These are phyloP conservation scores for Gracilaria domingensis DNA, from an alignment of 23 red algal species.

Conservation along the genomic window DNA sequence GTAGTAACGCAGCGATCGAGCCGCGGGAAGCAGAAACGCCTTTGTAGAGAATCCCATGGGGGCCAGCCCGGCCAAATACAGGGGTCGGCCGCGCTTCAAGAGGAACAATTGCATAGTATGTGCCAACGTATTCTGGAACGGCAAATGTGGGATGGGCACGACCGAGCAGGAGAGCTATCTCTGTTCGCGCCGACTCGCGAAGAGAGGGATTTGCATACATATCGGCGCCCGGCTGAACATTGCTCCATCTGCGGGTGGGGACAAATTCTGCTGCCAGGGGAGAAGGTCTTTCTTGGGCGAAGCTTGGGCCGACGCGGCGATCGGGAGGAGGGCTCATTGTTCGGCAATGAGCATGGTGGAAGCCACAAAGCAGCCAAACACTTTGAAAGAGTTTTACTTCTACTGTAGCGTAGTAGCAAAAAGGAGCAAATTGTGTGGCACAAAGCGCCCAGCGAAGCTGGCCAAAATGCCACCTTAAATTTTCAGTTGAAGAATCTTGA, in stretches of 20 bases:
- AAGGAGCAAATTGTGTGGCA: neutral
- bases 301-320: slow-evolving; percentile 34
- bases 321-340: slow-evolving; percentile 26
- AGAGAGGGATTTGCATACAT: slow-evolving; percentile 69
- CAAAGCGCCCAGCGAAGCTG: neutral
- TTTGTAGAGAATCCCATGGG: slow-evolving; percentile 69
- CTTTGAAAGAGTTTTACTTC: neutral
- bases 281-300: slow-evolving; percentile 30
- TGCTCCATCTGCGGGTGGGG: slow-evolving; percentile 30
- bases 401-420: slow-evolving; percentile 27
- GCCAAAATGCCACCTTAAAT: slow-evolving; percentile 9
- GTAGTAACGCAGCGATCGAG: slow-evolving; percentile 44
- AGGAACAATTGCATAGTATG: slow-evolving; percentile 67
- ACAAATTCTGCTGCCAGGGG: slow-evolving; percentile 34
- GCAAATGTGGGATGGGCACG: slow-evolving; percentile 40
- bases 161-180: slow-evolving; percentile 57
- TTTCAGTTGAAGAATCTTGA: too few species aligned
- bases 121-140: slow-evolving; percentile 62
- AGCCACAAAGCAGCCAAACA: neutral
- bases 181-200: slow-evolving; percentile 70
- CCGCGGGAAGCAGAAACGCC: slow-evolving; percentile 69
- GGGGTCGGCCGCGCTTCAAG: slow-evolving; percentile 62
- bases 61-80: slow-evolving; percentile 44
- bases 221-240: slow-evolving; percentile 28
- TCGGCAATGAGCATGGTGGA: neutral